These are phyloP conservation scores for Aureobasidium sp. DNA, from an alignment of 2,329 filamentous ascomycete genomes.

Conservation along the genomic window DNA sequence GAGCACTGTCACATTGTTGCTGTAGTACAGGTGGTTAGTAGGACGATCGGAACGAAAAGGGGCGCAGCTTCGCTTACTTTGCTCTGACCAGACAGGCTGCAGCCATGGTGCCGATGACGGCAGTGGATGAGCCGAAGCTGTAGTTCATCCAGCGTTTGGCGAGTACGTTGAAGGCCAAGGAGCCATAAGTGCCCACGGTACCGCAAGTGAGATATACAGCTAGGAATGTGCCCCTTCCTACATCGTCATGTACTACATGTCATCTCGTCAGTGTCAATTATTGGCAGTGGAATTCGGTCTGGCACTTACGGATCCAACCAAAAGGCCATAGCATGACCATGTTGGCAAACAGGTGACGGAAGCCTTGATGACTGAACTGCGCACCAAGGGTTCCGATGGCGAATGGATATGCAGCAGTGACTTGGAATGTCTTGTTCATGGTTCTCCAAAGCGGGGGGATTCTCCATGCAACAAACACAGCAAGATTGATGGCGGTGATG, in stretches of 20 bases:
- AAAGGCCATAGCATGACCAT: conserved; percentile 58
- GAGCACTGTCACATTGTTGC: conserved; percentile 20
- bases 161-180: conserved; percentile 41
- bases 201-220: conserved; percentile 57
- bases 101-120: conserved; percentile 51
- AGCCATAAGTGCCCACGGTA: conserved; percentile 49
- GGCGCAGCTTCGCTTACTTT: conserved; percentile 5
- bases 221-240: conserved; percentile 61
- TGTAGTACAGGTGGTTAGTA: conserved; percentile 10
- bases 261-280: neutral
- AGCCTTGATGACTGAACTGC: conserved; percentile 59
- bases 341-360: conserved; percentile 56
- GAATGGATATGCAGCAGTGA: conserved; percentile 56
- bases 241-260: conserved; percentile 55
- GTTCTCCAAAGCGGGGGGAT: conserved; percentile 56
- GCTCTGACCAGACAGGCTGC: conserved; percentile 43
- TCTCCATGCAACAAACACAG: conserved; percentile 52
- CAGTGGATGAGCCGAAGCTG: conserved; percentile 59
- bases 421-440: conserved; percentile 61
- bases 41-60: neutral
- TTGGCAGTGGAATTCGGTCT: neutral
- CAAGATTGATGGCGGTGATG: conserved; percentile 52
- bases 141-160: conserved; percentile 37
- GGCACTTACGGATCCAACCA: conserved; percentile 46
- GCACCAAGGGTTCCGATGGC: conserved; percentile 54